Percentiles rank a stretch among this genome's conserved stretches.
These are phyloP conservation scores for Ceratorhiza oryzae-sativae DNA, from an alignment of 1,284 basidiomycete genomes.

Conservation along the genomic window DNA sequence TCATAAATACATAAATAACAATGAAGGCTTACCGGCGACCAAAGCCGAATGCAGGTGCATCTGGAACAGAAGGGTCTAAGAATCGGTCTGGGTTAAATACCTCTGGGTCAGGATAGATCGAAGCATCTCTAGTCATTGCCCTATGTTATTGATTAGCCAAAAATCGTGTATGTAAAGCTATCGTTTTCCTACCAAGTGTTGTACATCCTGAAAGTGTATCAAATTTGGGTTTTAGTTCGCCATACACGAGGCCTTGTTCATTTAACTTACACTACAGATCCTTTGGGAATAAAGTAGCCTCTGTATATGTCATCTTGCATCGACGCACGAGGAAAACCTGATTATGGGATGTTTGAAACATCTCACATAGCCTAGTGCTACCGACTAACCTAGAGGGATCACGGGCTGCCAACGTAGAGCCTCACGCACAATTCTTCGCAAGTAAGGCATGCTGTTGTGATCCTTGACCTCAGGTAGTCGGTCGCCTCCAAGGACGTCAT, in stretches of 20 bases:
- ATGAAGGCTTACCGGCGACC: constrained; percentile 13
- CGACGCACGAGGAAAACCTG: constrained; percentile 50
- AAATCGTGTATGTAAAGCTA: background rate
- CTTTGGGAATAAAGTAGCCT: constrained; percentile 53
- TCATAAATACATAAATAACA: background rate
- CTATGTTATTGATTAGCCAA: background rate
- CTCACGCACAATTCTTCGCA: constrained; percentile 67
- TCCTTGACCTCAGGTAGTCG: constrained; percentile 69
- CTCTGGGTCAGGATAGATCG: constrained; percentile 7
- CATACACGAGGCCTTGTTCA: background rate
- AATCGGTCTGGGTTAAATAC: constrained; percentile 60
- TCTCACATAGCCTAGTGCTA: background rate
- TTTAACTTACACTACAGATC: constrained; percentile 39
- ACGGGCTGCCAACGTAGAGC: constrained; percentile 61
- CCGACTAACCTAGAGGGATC: constrained; percentile 5
- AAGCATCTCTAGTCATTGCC: background rate
- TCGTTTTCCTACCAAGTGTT: constrained; percentile 3
- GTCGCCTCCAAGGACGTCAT: constrained; percentile 64
- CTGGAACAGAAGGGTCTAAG: constrained; percentile 35
- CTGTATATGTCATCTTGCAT: constrained; percentile 51
- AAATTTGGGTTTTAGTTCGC: background rate
- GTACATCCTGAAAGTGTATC: background rate
- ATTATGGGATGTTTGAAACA: background rate
- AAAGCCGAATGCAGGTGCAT: constrained; percentile 21
- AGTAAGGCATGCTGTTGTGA: constrained; percentile 62